Base-by-base conservation (phyloP, 257 asterid species). In the Lantana camara region DNA sequence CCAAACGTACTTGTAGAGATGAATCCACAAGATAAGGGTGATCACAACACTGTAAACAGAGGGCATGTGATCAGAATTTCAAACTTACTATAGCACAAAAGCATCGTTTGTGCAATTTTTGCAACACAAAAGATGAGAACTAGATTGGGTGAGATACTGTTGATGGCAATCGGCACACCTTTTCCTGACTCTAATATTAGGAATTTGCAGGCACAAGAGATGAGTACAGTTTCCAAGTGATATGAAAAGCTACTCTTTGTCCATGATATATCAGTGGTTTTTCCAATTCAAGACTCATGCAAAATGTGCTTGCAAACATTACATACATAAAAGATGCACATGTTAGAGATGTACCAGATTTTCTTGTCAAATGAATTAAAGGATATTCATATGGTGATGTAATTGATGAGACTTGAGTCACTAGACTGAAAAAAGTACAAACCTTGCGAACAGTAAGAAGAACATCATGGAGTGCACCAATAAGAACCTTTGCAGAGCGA, bases 11-110 rank as follows among this genome's bases (percentile, higher is more conserved):
- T 78, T 80, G 88, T 40, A 77, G 44, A 62, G 80, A 74, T 19
- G 76, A 17, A 48, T 90, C 95, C 79, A 81, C 73, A 32, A 88
- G 80, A 67, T 84, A 88, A 9, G 99, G 97, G 76, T 93, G 99
- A 74, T 79, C 83, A 53, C 99, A 93, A 67, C 94, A 90, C 99
- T 93, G 77, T 66, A 66, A 67, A 75, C 59, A 73, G 61, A 72
- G 22, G 42, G 35, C 23, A 70, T 16, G 30, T 15, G 17, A 60
- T 47, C 66, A 63, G 60, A 69, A 63, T 65, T 21, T n/a, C 56
- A 73, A 53, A 59, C 58, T 24, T 34, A 63, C 53, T 53, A 20
- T 47, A 13, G 63, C 69, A 60, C 16, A 59, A 62, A 27, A 58
- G 51, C 22, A 69, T 21, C 14, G 16, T 23, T 13, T 4, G 40